phyloP scores from a whole-genome alignment of 306 rosid genomes.

The Corylus heterophylla region DNA sequence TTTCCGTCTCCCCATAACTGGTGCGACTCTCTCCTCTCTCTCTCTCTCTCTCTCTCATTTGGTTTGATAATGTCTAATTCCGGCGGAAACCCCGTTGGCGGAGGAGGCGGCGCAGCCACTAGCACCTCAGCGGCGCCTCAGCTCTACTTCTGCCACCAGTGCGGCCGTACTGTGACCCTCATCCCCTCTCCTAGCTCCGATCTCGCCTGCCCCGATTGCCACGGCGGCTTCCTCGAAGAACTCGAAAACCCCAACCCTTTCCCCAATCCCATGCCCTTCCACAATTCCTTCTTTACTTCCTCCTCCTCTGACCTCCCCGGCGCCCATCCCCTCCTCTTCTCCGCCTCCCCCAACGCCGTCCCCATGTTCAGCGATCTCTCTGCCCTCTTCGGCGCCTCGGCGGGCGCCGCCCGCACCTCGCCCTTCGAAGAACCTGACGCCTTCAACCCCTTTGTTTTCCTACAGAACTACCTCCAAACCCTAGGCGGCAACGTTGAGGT shows the following conservation, averaged over 20 bases:
- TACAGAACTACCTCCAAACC: slow-evolving; percentile 71
- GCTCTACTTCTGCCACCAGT: slow-evolving; percentile 72
- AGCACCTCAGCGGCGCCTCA: slow-evolving; percentile 38
- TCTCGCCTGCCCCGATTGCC: slow-evolving; percentile 68
- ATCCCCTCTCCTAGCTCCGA: slow-evolving; percentile 58
- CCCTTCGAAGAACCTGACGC: slow-evolving; percentile 55
- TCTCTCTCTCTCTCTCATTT: slow-evolving; percentile 2
- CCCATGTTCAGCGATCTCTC: slow-evolving; percentile 54
- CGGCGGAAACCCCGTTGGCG: slow-evolving; percentile 44
- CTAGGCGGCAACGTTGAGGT: slow-evolving; percentile 77
- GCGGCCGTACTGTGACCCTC: slow-evolving; percentile 57
- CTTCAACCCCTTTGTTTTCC: slow-evolving; percentile 65
- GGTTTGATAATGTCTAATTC: slow-evolving; percentile 61
- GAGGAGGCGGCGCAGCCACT: slow-evolving; percentile 13
- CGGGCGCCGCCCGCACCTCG: slow-evolving; percentile 33
- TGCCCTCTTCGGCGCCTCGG: slow-evolving; percentile 45
- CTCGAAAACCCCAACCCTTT: slow-evolving; percentile 45
- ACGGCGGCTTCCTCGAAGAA: slow-evolving; percentile 71
- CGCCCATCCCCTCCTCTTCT: slow-evolving; percentile 43
- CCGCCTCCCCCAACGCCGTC: slow-evolving; percentile 29
- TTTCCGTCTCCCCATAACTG: too few species aligned
- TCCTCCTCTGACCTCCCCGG: slow-evolving; percentile 40
- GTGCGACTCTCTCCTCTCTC: neutral
- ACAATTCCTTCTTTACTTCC: slow-evolving; percentile 49
- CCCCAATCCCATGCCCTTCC: slow-evolving; percentile 35